Percentiles rank a stretch among this genome's conserved stretches.
phyloP scores from a whole-genome alignment of 2,329 filamentous ascomycete genomes.

The Xylariaceae sp. region DNA sequence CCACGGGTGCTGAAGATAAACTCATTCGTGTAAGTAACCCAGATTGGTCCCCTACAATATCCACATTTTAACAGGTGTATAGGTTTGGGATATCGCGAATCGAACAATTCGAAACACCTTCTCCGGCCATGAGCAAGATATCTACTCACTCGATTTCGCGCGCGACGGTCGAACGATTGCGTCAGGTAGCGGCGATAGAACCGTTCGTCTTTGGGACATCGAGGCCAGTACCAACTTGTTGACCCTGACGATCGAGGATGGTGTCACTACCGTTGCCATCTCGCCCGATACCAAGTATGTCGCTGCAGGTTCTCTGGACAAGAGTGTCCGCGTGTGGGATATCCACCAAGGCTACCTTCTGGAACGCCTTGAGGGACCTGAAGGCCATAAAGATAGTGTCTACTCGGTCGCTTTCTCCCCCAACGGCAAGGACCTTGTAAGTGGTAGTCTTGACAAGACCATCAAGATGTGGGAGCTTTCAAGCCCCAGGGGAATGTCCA shows the following conservation, averaged over 20 bases:
- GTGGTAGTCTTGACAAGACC: slow-evolving; percentile 92
- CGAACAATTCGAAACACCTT: slow-evolving; percentile 89
- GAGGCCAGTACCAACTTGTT: slow-evolving; percentile 77
- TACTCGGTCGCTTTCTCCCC: slow-evolving; percentile 96
- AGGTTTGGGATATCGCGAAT: slow-evolving; percentile 92
- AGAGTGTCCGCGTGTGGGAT: slow-evolving; percentile 98
- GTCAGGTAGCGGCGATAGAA: slow-evolving; percentile 90
- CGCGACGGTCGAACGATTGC: slow-evolving; percentile 91
- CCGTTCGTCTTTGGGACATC: slow-evolving; percentile 94
- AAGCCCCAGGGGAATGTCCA: slow-evolving; percentile 59
- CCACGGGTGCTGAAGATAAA: slow-evolving; percentile 96
- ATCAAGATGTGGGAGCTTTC: slow-evolving; percentile 99
- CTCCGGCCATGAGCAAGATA: slow-evolving; percentile 96
- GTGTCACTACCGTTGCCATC: slow-evolving; percentile 95
- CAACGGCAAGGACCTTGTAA: slow-evolving; percentile 87
- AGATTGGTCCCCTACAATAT: neutral
- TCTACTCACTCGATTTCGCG: slow-evolving; percentile 94
- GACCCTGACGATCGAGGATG: slow-evolving; percentile 89
- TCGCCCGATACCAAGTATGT: slow-evolving; percentile 93
- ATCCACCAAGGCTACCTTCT: slow-evolving; percentile 79
- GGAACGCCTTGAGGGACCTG: slow-evolving; percentile 85
- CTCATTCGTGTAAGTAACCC: slow-evolving; percentile 72
- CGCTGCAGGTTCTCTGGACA: slow-evolving; percentile 90
- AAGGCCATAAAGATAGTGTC: slow-evolving; percentile 94
- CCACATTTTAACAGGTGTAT: slow-evolving; percentile 11